These are phyloP conservation scores for Fusarium marasasianum DNA, from an alignment of 2,329 filamentous ascomycete species.

Conservation along the genomic window DNA sequence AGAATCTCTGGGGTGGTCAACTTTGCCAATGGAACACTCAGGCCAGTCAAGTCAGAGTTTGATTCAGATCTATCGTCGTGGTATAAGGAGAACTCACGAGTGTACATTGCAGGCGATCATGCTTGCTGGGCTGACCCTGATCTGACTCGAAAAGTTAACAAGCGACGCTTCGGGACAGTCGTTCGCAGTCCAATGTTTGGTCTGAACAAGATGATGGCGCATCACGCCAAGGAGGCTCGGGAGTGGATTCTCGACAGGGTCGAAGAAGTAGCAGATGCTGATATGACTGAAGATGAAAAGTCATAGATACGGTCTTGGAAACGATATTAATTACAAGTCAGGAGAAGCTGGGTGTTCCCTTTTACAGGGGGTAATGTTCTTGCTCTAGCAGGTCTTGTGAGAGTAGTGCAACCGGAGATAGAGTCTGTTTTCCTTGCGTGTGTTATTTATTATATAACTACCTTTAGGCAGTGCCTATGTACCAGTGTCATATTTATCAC, in stretches of 20 bases:
- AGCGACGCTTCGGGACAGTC: conserved; percentile 69
- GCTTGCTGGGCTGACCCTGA: conserved; percentile 76
- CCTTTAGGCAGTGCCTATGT: background rate
- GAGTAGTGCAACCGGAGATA: background rate
- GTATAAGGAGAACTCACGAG: conserved; percentile 84
- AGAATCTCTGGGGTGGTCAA: conserved; percentile 78
- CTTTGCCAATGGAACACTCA: conserved; percentile 81
- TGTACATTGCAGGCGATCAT: conserved; percentile 81
- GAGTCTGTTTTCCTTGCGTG: background rate
- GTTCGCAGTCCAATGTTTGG: conserved; percentile 59
- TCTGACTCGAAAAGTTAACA: conserved; percentile 66
- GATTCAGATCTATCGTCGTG: conserved; percentile 78
- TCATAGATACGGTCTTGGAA: conserved; percentile 20
- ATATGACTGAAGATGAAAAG: conserved; percentile 62
- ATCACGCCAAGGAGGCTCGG: conserved; percentile 61
- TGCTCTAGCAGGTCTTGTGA: background rate
- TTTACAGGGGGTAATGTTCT: background rate
- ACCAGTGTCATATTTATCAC: background rate
- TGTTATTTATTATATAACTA: conserved; percentile 16
- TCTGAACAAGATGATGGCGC: conserved; percentile 65
- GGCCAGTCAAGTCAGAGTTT: conserved; percentile 81
- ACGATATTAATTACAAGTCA: background rate
- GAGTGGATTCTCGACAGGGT: conserved; percentile 60
- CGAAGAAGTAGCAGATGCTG: conserved; percentile 47
- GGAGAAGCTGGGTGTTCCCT: background rate